Percentiles rank a stretch among this genome's conserved stretches.
Conservation (phyloP, 2,329 filamentous ascomycete genomes). For the Cryphonectria nitschkei region DNA sequence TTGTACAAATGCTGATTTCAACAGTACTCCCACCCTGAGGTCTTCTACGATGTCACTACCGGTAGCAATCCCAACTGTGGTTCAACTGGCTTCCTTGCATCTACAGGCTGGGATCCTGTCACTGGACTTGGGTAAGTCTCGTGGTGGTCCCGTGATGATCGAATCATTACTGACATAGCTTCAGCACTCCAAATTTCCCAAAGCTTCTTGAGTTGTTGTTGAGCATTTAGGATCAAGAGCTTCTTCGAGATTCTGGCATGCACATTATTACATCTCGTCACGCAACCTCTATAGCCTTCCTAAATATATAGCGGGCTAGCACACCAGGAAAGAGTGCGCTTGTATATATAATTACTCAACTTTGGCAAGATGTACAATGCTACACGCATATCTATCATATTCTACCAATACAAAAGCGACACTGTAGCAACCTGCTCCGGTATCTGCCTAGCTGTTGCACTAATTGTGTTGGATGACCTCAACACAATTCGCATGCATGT, state of each 20-base stretch:
- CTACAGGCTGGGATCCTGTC: constrained; percentile 36
- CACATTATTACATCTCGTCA: not conserved
- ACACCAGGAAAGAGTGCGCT: not conserved
- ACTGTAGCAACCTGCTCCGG: not conserved
- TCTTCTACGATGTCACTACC: constrained; percentile 37
- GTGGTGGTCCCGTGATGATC: not conserved
- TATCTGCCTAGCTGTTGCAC: not conserved
- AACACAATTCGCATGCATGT: not conserved
- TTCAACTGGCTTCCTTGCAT: constrained; percentile 37
- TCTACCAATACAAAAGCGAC: not conserved
- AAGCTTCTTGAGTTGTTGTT: constrained; percentile 18
- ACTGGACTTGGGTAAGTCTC: constrained; percentile 32
- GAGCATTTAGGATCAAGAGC: not conserved
- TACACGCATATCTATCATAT: not conserved
- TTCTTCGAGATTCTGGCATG: too few species aligned
- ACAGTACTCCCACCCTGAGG: constrained; percentile 37
- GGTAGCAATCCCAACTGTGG: constrained; percentile 39
- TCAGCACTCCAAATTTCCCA: constrained; percentile 15
- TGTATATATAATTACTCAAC: not conserved
- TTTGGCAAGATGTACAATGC: not conserved
- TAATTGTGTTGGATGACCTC: not conserved
- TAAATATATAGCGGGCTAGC: not conserved
- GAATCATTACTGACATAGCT: not conserved
- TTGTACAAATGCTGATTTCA: not conserved
- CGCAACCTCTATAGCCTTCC: not conserved